These are phyloP conservation scores for Pseudogymnoascus sp. DNA, from an alignment of 2,329 filamentous ascomycete species.

Conservation along the genomic window DNA sequence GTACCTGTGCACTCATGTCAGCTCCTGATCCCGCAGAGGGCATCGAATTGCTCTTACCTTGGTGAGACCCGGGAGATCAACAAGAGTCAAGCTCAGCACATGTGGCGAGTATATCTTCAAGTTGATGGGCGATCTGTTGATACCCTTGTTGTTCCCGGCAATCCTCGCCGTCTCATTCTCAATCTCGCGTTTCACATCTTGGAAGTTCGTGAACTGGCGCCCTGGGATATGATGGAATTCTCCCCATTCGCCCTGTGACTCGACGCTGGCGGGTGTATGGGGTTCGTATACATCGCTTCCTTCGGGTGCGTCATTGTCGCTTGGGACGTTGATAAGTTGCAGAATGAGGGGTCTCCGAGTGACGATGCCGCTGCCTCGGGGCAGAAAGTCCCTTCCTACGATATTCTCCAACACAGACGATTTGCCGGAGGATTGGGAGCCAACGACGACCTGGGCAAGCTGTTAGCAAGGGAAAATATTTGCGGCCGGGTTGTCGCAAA, in stretches of 20 bases:
- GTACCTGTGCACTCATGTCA: conserved; percentile 49
- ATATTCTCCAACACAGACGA: conserved; percentile 98
- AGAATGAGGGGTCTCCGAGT: conserved; percentile 90
- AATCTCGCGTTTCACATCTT: conserved; percentile 90
- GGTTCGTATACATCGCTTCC: conserved; percentile 58
- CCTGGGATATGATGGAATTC: conserved; percentile 95
- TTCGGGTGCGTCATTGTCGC: conserved; percentile 60
- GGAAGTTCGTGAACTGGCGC: conserved; percentile 83
- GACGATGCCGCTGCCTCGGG: conserved; percentile 92
- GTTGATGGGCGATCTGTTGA: conserved; percentile 95
- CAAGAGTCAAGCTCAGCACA: conserved; percentile 90
- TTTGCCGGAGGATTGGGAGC: conserved; percentile 96
- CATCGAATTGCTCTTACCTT: conserved; percentile 50
- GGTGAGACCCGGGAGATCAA: conserved; percentile 90
- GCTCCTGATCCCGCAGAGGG: background rate
- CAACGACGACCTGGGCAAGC: conserved; percentile 75
- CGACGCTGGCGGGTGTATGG: conserved; percentile 69
- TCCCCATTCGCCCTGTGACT: conserved; percentile 66
- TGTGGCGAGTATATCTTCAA: conserved; percentile 97
- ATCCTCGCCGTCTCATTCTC: conserved; percentile 94
- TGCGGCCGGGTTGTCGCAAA: background rate
- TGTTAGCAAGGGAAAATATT: conserved; percentile 15
- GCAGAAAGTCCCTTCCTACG: conserved; percentile 93
- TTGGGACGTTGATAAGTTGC: conserved; percentile 93
- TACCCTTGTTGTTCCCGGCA: conserved; percentile 94